These are phyloP conservation scores for Curvularia sp. DNA, from an alignment of 2,329 filamentous ascomycete genomes.

Conservation along the genomic window DNA sequence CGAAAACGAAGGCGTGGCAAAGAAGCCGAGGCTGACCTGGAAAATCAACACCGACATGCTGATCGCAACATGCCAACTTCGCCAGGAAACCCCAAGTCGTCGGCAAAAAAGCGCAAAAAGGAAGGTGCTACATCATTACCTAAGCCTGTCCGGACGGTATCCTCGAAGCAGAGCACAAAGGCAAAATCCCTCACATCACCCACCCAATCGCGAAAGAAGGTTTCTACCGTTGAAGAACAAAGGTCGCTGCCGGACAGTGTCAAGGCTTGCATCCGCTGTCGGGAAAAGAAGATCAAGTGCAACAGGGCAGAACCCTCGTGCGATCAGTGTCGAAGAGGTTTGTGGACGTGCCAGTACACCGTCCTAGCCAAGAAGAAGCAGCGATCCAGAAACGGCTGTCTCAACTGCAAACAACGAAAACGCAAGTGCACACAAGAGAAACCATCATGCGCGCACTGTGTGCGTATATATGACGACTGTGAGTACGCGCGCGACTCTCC, in stretches of 20 bases:
- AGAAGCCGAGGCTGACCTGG: conserved; percentile 23
- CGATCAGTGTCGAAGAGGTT: conserved; percentile 38
- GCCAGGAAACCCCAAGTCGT: conserved; percentile 24
- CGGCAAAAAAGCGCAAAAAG: conserved; percentile 33
- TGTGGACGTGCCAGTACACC: conserved; percentile 43
- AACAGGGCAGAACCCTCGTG: conserved; percentile 40
- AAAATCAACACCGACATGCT: conserved; percentile 19
- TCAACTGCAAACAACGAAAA: conserved; percentile 39
- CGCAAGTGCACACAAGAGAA: conserved; percentile 44
- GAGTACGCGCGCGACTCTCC: conserved; percentile 33
- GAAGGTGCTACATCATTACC: conserved; percentile 11
- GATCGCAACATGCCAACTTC: conserved; percentile 34
- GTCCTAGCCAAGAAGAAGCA: conserved; percentile 27
- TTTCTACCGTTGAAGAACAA: conserved; percentile 9
- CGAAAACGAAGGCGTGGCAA: conserved; percentile 31
- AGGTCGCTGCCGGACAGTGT: conserved; percentile 20
- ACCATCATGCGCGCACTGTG: conserved; percentile 39
- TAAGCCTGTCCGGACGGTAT: conserved; percentile 10
- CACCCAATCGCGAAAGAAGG: conserved; percentile 24
- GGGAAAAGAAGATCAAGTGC: conserved; percentile 44
- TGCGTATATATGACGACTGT: conserved; percentile 40
- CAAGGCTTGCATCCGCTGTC: conserved; percentile 30
- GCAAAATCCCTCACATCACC: conserved; percentile 24
- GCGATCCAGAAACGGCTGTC: conserved; percentile 41
- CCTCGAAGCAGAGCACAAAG: conserved; percentile 30